A percentile compares a stretch with the other conserved stretches of the same genome.
Conservation (phyloP, 805 yeast species). For the baker's yeast (Saccharomyces cerevisiae) region DNA sequence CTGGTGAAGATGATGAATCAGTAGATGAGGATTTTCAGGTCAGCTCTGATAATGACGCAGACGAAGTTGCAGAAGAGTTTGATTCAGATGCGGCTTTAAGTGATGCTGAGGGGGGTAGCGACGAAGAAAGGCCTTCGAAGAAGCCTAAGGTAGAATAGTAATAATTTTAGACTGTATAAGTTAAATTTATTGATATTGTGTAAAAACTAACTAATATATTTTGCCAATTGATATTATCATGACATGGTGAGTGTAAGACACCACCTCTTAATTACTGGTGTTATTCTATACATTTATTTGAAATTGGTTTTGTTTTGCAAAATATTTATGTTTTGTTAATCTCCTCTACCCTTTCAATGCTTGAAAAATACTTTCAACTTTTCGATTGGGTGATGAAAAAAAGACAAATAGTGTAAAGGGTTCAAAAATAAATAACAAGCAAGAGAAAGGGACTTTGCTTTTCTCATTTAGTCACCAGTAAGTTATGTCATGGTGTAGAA, state of each 20-base stretch:
- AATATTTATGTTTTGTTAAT: neutral
- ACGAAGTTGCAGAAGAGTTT: slow-evolving; percentile 75
- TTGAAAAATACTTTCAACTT: neutral
- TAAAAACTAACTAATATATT: neutral
- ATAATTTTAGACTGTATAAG: slow-evolving; percentile 9
- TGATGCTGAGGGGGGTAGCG: slow-evolving; percentile 27
- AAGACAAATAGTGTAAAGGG: neutral
- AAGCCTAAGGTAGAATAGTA: slow-evolving; percentile 25
- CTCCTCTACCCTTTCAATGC: neutral
- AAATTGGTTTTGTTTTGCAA: neutral
- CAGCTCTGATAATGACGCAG: slow-evolving; percentile 40
- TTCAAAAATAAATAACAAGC: neutral
- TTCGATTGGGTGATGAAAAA: no score
- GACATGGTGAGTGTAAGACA: no score
- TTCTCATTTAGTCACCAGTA: neutral
- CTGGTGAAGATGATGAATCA: slow-evolving; percentile 79
- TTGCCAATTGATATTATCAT: neutral
- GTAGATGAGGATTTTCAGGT: slow-evolving; percentile 77
- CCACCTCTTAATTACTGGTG: no score
- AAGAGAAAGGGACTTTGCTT: neutral
- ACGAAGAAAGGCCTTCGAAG: slow-evolving; percentile 32
- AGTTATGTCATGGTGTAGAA: neutral
- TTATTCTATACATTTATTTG: no score
- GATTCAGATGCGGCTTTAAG: slow-evolving; percentile 49
- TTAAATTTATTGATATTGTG: neutral